Base-by-base conservation (phyloP, 2,329 filamentous ascomycete genomes). In the Ascocoryne sarcoides region DNA sequence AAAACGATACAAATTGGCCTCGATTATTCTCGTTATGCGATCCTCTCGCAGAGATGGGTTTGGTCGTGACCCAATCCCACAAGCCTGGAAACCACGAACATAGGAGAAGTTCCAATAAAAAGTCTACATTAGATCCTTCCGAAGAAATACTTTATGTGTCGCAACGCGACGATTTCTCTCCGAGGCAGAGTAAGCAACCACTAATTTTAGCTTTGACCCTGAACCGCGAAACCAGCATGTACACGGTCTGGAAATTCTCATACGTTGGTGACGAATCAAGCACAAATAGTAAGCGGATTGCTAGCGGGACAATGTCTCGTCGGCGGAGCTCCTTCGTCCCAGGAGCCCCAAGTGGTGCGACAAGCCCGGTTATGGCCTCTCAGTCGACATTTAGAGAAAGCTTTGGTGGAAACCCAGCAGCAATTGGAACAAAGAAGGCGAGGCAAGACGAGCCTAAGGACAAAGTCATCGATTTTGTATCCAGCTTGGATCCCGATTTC, bases 141-240 rank as follows among this genome's bases (percentile, higher is more conserved):
- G 90, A 95, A 57, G 84, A 92, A 57, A 79, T 95, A 37, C 62
- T 95, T 2, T 90, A 94, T 56, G 73, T 95, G 9, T 87, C 90
- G 50, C 65, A 79, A 14, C 66, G 76, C 21, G 71, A 73, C 40
- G 74, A 83, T 36, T 66, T 76, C 40, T 52, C 49, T 41, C 57
- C 51, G 5, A 50, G 51, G 18, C 52, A 53, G 23, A 55, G 51
- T 15, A 65, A 64, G 34, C 65, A 70, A 20, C 69, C 70, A 14
- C 64, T 95, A 18, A 73, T 84, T 9, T 66, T 96, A 41, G 80
- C 86, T 9, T 75, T 95, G 37, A 95, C 90, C 0, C 69, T 82
- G 46, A 95, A 95, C 56, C 68, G 78, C 40, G 81, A 86, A 49
- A 77, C 77, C 3, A 82, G 78, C 51, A 73, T 79, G 53, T 88